These are phyloP conservation scores for Backusella parvicylindrica DNA, from an alignment of 192 early-diverging fungal genomes.

Conservation along the genomic window DNA sequence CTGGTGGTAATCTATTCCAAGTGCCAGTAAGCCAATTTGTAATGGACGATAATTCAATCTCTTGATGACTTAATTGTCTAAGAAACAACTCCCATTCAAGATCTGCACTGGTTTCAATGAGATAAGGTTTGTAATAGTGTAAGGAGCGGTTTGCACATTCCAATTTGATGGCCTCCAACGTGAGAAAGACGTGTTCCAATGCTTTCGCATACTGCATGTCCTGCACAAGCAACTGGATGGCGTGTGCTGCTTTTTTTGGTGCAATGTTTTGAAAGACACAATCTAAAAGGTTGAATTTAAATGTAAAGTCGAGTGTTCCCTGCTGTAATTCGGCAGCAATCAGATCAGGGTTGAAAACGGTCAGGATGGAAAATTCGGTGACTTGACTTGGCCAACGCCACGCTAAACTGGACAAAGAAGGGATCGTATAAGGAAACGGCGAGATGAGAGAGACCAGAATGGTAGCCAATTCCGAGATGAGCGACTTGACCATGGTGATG, in stretches of 20 bases:
- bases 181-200: conserved; percentile 68
- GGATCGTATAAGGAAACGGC: not conserved
- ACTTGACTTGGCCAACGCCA: conserved; percentile 34
- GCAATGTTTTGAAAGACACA: not conserved
- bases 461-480: conserved; percentile 67
- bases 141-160: conserved; percentile 42
- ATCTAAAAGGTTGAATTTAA: not conserved
- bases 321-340: conserved; percentile 63
- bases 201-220: conserved; percentile 50
- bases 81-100: conserved; percentile 40
- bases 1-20: conserved; percentile 29
- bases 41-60: conserved; percentile 22
- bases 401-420: not conserved
- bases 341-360: conserved; percentile 54
- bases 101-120: conserved; percentile 38
- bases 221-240: not conserved
- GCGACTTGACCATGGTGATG: conserved; percentile 65
- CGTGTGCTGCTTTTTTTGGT: not conserved
- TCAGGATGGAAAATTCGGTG: conserved; percentile 30
- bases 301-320: conserved; percentile 59
- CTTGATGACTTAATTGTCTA: conserved; percentile 21
- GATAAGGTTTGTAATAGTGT: conserved; percentile 32
- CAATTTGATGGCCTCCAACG: conserved; percentile 56
- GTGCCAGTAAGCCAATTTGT: conserved; percentile 30
- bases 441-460: conserved; percentile 22